phyloP scores from a whole-genome alignment of 1,284 basidiomycete species.

The Boletellus deceptivus region DNA sequence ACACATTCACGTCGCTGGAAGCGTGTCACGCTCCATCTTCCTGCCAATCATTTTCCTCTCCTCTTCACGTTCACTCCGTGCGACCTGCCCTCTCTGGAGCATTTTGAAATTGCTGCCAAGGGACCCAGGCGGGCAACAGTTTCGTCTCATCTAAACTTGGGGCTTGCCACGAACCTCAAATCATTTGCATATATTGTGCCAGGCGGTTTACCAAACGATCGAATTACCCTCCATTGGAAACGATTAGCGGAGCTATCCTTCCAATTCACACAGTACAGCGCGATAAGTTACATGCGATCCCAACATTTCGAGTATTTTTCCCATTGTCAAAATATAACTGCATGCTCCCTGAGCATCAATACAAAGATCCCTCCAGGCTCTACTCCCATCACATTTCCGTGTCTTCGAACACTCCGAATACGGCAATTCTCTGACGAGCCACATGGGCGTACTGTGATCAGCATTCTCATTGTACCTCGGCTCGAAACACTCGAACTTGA shows the following conservation, averaged over 20 bases:
- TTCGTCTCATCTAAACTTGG: constrained; percentile 11
- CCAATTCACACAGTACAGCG: constrained; percentile 3
- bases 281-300: neutral
- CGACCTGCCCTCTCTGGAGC: constrained; percentile 12
- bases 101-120: constrained; percentile 1
- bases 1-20: constrained; percentile 17
- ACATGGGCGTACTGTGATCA: constrained; percentile 1
- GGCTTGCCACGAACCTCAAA: constrained; percentile 11
- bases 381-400: constrained; percentile 2
- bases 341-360: constrained; percentile 13
- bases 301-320: constrained; percentile 1
- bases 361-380: neutral
- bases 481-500: constrained; percentile 20
- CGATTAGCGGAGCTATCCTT: constrained; percentile 15
- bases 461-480: constrained; percentile 14
- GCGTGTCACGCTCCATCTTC: constrained; percentile 11
- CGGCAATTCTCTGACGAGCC: constrained; percentile 3
- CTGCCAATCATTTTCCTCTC: constrained; percentile 4
- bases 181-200: constrained; percentile 17
- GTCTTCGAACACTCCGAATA: constrained; percentile 16
- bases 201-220: neutral
- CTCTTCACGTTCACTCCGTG: constrained; percentile 16
- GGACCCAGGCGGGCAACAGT: neutral
- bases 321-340: constrained; percentile 16
- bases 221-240: neutral